Evolutionary conservation across 805 yeast genomes (phyloP), one percentile per base, ranked within the genome.

Genomic region (Myxozyma mucilagina): DNA sequence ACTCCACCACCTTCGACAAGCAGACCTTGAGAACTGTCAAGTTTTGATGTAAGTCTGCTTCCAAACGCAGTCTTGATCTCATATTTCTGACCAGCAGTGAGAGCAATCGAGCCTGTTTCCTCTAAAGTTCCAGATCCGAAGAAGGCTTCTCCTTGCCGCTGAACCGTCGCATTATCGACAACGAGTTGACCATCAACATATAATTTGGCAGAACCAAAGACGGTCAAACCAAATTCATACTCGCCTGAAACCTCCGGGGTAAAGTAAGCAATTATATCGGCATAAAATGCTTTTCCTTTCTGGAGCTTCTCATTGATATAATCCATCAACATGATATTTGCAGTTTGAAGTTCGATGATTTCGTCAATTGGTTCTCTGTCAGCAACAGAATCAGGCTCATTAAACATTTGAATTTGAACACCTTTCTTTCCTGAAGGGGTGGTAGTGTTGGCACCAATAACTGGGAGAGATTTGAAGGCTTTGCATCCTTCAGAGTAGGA

Each of bases 71-170:
- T 77, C 60, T 71, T 75, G 60, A 83, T 59, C 32, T 76, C 73
- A 74, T 84, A 83, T 20, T 69, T 66, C 49, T 73, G 69, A 2
- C 85, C 87, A 60, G 75, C 76, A 53, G 74, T 76, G 58, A 83
- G 72, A 1, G 65, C 43, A 36, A 79, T 67, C 6, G 69, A 65
- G 3, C 79, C 79, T 8, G 67, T 72, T 65, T 74, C 84, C 71
- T 84, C 87, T 41, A 77, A 68, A 14, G 88, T 80, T 52, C 87
- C 89, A 70, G 74, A 67, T 14, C 82, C 81, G 71, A 82, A 82
- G 74, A 83, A 84, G 3, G 80, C 74, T 38, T 74, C 71, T 11
- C 87, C 88, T 34, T 67, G 69, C 2, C 65, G 72, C 73, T 85
- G 88, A 32, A 76, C 70, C 47, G 84, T 80, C 67, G 77, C 79